Percentiles rank a stretch among this genome's conserved stretches.
Conservation (phyloP, 1,284 basidiomycete species). For the Wallemia ichthyophaga region DNA sequence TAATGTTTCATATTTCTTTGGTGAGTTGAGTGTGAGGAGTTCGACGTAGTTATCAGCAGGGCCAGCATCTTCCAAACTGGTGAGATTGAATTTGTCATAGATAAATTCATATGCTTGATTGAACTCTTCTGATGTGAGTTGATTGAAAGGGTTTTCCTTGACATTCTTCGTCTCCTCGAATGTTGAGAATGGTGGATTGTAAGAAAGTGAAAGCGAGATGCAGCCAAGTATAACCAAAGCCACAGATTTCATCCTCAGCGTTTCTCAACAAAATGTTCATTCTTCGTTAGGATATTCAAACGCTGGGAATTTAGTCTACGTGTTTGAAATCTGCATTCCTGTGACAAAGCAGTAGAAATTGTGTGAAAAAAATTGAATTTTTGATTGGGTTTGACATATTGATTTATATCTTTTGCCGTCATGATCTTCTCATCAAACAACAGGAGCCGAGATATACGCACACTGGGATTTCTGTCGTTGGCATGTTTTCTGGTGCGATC, state of each 20-base stretch:
- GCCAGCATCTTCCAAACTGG: conserved; percentile 10
- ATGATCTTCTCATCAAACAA: no score
- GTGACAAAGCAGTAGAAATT: no score
- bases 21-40: conserved; percentile 10
- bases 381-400: no score
- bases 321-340: background rate
- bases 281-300: no score
- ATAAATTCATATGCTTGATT: conserved; percentile 1
- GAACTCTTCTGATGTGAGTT: background rate
- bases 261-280: background rate
- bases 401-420: no score
- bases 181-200: background rate
- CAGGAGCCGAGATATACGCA: no score
- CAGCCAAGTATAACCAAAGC: background rate
- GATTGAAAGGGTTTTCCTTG: background rate
- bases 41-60: conserved; percentile 13
- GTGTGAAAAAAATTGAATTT: no score
- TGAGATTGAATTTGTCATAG: conserved; percentile 11
- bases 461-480: background rate
- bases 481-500: background rate
- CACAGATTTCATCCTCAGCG: background rate
- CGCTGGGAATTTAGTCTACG: background rate
- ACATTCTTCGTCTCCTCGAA: background rate
- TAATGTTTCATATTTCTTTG: conserved; percentile 12
- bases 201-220: background rate